Percentiles rank a stretch among this genome's conserved stretches.
Conservation (phyloP, 2,329 filamentous ascomycete species). For the Ilyonectria destructans region DNA sequence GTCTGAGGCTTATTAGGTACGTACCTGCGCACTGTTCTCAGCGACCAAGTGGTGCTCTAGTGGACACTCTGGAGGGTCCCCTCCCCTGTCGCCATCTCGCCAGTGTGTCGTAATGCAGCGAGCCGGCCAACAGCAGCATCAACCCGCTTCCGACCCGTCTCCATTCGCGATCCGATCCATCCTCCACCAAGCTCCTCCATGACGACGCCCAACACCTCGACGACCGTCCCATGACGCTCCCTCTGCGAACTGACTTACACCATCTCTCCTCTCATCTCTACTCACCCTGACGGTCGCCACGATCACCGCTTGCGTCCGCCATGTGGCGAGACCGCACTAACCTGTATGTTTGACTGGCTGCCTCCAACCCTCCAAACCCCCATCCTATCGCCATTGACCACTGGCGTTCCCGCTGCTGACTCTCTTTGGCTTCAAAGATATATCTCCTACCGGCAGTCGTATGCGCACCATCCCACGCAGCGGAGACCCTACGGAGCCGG, state of each 20-base stretch:
- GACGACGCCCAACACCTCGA: slow-evolving; percentile 43
- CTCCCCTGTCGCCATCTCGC: slow-evolving; percentile 17
- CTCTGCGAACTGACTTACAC: slow-evolving; percentile 32
- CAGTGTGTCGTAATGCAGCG: slow-evolving; percentile 30
- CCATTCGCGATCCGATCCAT: slow-evolving; percentile 35
- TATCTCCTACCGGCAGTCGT: slow-evolving; percentile 99
- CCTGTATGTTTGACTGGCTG: slow-evolving; percentile 74
- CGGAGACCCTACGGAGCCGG: slow-evolving; percentile 78
- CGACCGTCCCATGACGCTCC: slow-evolving; percentile 47
- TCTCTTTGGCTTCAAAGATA: slow-evolving; percentile 72
- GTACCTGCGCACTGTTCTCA: slow-evolving; percentile 8
- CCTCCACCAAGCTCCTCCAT: slow-evolving; percentile 41
- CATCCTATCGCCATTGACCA: slow-evolving; percentile 45
- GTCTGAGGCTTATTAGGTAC: slow-evolving; percentile 31
- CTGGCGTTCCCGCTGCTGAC: slow-evolving; percentile 31
- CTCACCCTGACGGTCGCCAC: slow-evolving; percentile 48
- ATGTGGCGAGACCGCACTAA: slow-evolving; percentile 99
- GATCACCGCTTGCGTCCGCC: slow-evolving; percentile 68
- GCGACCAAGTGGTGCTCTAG: slow-evolving; percentile 8
- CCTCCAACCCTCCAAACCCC: slow-evolving; percentile 34
- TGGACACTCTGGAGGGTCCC: slow-evolving; percentile 18
- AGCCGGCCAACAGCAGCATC: slow-evolving; percentile 23
- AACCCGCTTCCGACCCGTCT: slow-evolving; percentile 42
- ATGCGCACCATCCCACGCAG: slow-evolving; percentile 93
- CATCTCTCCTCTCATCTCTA: slow-evolving; percentile 30